Base-by-base conservation (phyloP, 805 yeast species). In the Candida berthetii region DNA sequence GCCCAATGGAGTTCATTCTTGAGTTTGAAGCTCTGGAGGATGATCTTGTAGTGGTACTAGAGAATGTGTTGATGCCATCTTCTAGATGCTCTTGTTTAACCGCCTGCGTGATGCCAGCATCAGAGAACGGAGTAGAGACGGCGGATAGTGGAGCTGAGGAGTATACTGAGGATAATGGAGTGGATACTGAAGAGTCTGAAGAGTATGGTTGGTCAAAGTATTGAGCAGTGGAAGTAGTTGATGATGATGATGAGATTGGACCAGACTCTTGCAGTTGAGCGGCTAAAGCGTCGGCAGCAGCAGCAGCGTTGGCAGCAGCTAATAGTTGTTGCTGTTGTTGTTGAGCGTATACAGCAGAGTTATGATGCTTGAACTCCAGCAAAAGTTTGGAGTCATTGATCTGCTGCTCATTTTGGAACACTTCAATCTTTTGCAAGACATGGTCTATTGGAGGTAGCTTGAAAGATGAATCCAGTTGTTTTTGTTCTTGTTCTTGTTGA, bases 381-480 rank as follows among this genome's bases (percentile, higher is more conserved):
- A 56, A 34, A 2, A 56, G 50, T 24, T 55, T 52, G 1, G 61
- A 56, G 41, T 56, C 61, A n/a, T 50, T 49, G 10, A 56, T 46
- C 34, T 56, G 49, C 35, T 54, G 58, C 35, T 53, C 54, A 29
- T 42, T 54, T 36, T 56, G 61, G 39, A 53, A 56, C 15, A 45
- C 43, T 38, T 56, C 59, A 31, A 56, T 56, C 16, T 38, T 52
- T 35, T 50, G 48, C 13, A 56, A 39, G 2, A 56, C 53, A 28
- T 49, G 51, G 20, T 45, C 48, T 22, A 56, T 55, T 13, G 61
- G 52, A 2, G 61, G 61, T 10, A 56, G 42, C 15, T 35, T 35
- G 16, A 35, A 4, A n/a, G 8, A n/a, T n/a, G n/a, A n/a, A n/a
- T n/a, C n/a, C n/a, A n/a, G n/a, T n/a, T n/a, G n/a, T n/a, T n/a